Evolutionary conservation across 179 eudicot genomes (phyloP).

Genomic region (Heliamphora pulchella): DNA sequence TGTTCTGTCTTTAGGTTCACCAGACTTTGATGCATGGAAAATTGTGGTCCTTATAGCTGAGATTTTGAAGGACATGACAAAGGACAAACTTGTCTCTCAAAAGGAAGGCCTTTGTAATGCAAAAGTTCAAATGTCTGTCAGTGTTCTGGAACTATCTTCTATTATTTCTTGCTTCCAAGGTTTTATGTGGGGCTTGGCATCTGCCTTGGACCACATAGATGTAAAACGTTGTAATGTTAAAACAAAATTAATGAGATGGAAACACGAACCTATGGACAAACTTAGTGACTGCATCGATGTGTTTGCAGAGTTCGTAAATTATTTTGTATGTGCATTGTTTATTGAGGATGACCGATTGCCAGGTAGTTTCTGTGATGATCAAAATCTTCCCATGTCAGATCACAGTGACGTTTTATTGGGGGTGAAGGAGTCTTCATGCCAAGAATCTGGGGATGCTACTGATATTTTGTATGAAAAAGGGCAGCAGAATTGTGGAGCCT

Average conservation of each 20-base stretch:
- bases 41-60: conserved; percentile 40
- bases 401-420: conserved; percentile 13
- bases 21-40: conserved; percentile 28
- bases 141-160: conserved; percentile 31
- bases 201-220: conserved; percentile 38
- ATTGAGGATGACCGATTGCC: conserved; percentile 29
- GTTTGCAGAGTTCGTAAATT: conserved; percentile 35
- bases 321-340: conserved; percentile 23
- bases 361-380: conserved; percentile 18
- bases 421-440: conserved; percentile 21
- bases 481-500: conserved; percentile 19
- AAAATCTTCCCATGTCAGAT: conserved; percentile 19
- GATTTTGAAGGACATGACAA: conserved; percentile 43
- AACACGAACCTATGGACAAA: conserved; percentile 28
- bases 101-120: conserved; percentile 23
- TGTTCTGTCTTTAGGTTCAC: conserved; percentile 18
- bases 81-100: conserved; percentile 18
- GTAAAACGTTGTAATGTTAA: conserved; percentile 25
- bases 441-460: conserved; percentile 15
- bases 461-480: conserved; percentile 20
- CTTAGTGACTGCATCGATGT: conserved; percentile 36
- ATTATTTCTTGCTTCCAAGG: conserved; percentile 62
- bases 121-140: conserved; percentile 15
- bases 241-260: conserved; percentile 29
- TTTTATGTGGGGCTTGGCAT: conserved; percentile 61